Evolutionary conservation across 257 asterid species (phyloP), one percentile per base, ranked within the genome.

Genomic region (Penstemon davidsonii): DNA sequence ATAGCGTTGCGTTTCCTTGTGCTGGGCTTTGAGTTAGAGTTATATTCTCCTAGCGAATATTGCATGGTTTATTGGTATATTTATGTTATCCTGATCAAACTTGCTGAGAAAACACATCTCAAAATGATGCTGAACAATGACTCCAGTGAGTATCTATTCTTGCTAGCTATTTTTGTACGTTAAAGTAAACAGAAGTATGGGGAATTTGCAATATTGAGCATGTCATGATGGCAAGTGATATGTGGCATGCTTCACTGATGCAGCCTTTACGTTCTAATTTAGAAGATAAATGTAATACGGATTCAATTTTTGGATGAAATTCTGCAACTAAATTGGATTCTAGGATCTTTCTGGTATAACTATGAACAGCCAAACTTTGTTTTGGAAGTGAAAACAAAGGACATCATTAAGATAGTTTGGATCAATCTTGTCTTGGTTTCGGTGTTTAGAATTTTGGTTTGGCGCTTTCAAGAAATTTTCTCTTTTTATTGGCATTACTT

Each of bases 41-140:
- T 94, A 62, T 94, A 88, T 83, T 84, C 97, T 38, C 77, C 99
- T 11, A 79, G 84, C 81, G 99, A 94, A 80, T 91, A 87, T 79
- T 94, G 99, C 88, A 94, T 94, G 99, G 97, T 91, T 41, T 94
- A 94, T 81, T 94, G 99, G 99, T 94, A 91, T 80, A 87, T 84
- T 69, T 83, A 94, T 79, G 78, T 86, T 67, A 72, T 88, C 81
- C 85, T 91, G 87, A 81, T 87, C 88, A 91, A 88, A 79, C 96
- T 91, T 83, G 96, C 96, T 12, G 99, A 94, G 87, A 93, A 88
- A 85, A 87, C 96, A 15, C 96, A 91, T 74, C 79, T 77, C 78
- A 91, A 80, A 77, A 71, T 74, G 82, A 83, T 83, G 93, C 73
- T 86, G 55, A 73, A 85, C 84, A 74, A 70, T 69, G 95, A 87